phyloP scores from a whole-genome alignment of 2,329 filamentous ascomycete species.

The Delphinella strobiligena region DNA sequence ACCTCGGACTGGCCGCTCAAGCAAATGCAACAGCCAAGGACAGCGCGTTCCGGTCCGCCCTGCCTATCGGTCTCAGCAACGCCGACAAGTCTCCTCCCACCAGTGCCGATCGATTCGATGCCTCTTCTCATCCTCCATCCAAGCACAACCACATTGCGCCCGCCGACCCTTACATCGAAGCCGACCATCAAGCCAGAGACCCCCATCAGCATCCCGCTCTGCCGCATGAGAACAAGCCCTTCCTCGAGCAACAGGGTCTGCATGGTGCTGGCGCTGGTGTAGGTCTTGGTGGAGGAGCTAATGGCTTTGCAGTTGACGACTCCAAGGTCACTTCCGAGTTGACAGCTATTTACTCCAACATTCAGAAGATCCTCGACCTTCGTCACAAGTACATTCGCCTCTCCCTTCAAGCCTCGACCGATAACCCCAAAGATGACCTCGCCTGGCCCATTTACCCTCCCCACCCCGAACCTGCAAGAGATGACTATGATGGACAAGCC shows the following conservation, averaged over 20 bases:
- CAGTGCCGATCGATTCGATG: conserved; percentile 18
- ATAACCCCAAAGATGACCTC: conserved; percentile 79
- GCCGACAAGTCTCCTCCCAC: conserved; percentile 20
- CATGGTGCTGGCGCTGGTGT: conserved; percentile 47
- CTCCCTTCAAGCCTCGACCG: conserved; percentile 67
- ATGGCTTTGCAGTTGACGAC: conserved; percentile 59
- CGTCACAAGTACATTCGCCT: conserved; percentile 80
- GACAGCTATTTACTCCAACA: conserved; percentile 74
- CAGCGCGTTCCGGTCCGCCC: conserved; percentile 18
- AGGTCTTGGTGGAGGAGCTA: conserved; percentile 47
- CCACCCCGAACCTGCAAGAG: conserved; percentile 83
- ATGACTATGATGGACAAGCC: conserved; percentile 18
- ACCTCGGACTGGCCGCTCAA: conserved; percentile 9
- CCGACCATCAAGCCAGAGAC: conserved; percentile 35
- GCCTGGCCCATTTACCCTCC: conserved; percentile 84
- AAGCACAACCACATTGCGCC: conserved; percentile 29
- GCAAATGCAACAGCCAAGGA: conserved; percentile 4
- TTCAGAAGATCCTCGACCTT: conserved; percentile 78
- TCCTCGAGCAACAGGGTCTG: conserved; percentile 42
- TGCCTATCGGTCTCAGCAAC: conserved; percentile 23
- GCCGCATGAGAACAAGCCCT: conserved; percentile 44
- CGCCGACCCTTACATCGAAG: conserved; percentile 25
- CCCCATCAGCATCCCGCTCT: conserved; percentile 39
- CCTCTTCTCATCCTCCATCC: conserved; percentile 18
- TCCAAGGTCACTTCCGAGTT: conserved; percentile 75